Evolutionary conservation across 495 filamentous ascomycete species (phyloP).

Genomic region (Penicillium samsonianum): DNA sequence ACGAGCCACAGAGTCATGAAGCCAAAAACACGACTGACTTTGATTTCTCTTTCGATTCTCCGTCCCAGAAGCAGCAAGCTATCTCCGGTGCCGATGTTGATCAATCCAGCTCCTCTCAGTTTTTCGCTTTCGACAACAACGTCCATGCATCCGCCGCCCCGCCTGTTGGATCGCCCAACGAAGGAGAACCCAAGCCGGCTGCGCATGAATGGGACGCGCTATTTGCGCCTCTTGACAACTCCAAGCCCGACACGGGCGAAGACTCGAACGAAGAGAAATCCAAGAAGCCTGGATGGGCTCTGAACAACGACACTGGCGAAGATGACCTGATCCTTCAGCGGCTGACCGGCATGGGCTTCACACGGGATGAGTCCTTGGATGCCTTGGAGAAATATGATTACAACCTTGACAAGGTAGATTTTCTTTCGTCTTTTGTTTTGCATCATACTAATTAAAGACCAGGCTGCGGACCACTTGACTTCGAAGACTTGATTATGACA

Average conservation of each 20-base stretch:
- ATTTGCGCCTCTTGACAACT: slow-evolving; percentile 74
- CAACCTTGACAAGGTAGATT: slow-evolving; percentile 86
- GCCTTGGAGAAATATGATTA: slow-evolving; percentile 95
- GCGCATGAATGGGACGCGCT: slow-evolving; percentile 93
- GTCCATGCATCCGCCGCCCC: slow-evolving; percentile 45
- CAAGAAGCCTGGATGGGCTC: slow-evolving; percentile 61
- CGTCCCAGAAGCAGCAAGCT: slow-evolving; percentile 35
- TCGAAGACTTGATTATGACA: slow-evolving; percentile 34
- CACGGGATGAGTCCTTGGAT: slow-evolving; percentile 70
- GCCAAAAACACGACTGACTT: slow-evolving; percentile 63
- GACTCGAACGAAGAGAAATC: slow-evolving; percentile 28
- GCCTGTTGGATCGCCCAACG: slow-evolving; percentile 27
- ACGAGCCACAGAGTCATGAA: slow-evolving; percentile 40
- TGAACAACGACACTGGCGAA: slow-evolving; percentile 73
- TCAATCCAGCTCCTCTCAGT: slow-evolving; percentile 34
- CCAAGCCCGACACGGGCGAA: slow-evolving; percentile 42
- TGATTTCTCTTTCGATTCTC: slow-evolving; percentile 63
- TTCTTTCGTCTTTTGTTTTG: slow-evolving; percentile 1
- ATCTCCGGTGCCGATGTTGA: slow-evolving; percentile 24
- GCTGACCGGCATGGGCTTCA: slow-evolving; percentile 88
- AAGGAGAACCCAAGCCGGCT: slow-evolving; percentile 33
- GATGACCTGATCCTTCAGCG: slow-evolving; percentile 92
- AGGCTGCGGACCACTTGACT: slow-evolving; percentile 48
- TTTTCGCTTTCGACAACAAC: slow-evolving; percentile 52
- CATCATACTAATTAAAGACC: slow-evolving; percentile 7